Evolutionary conservation across 306 rosid species (phyloP).

Genomic region (Arachis stenosperma): DNA sequence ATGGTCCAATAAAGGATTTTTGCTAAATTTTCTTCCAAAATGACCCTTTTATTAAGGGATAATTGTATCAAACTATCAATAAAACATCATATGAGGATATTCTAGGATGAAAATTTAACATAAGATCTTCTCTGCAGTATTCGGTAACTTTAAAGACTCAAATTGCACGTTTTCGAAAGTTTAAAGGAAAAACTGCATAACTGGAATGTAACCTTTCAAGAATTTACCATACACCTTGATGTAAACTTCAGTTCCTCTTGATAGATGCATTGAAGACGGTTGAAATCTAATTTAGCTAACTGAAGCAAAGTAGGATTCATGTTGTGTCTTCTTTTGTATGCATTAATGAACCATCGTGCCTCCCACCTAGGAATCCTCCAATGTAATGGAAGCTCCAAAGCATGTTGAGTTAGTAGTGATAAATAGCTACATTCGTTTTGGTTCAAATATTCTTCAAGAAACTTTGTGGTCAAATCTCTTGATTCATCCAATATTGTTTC

Average conservation of each 20-base stretch:
- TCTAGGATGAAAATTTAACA: too few species aligned
- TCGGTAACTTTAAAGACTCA: too few species aligned
- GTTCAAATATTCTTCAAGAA: background rate
- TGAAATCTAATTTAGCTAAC: slow-evolving; percentile 21
- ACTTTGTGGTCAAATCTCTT: slow-evolving; percentile 27
- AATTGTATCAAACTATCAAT: too few species aligned
- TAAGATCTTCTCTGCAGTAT: too few species aligned
- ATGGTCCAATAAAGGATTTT: too few species aligned
- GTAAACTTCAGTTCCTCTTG: slow-evolving; percentile 22
- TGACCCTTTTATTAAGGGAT: too few species aligned
- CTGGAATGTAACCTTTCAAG: too few species aligned
- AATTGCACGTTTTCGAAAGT: too few species aligned
- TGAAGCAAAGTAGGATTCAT: background rate
- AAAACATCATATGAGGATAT: too few species aligned
- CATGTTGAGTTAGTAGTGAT: slow-evolving; percentile 19
- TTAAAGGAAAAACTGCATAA: too few species aligned
- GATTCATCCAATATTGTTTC: slow-evolving; percentile 42
- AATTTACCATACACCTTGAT: background rate
- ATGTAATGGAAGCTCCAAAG: slow-evolving; percentile 47
- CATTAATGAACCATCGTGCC: slow-evolving; percentile 33
- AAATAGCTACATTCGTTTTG: background rate
- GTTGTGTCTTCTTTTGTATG: slow-evolving; percentile 14
- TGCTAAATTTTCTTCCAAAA: too few species aligned
- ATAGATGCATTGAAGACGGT: slow-evolving; percentile 22
- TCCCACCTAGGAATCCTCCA: slow-evolving; percentile 50